A percentile compares a stretch with the other conserved stretches of the same genome.
Evolutionary conservation across 805 yeast genomes (phyloP).

Genomic region (Ogataea minuta): DNA sequence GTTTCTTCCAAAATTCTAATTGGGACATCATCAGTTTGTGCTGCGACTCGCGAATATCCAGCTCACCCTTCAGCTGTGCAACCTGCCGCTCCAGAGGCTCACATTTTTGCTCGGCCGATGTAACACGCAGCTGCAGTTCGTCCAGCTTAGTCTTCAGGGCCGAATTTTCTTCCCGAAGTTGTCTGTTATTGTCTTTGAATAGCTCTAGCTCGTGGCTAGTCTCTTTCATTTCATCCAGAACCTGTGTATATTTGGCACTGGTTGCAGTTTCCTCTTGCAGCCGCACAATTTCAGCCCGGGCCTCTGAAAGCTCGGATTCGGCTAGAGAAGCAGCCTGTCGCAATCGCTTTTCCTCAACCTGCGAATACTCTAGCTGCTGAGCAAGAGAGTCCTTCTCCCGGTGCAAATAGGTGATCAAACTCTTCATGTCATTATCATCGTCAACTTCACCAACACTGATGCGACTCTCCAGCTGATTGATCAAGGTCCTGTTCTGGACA

Average conservation of each 20-base stretch:
- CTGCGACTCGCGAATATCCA: conserved; percentile 50
- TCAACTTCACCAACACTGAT: conserved; percentile 17
- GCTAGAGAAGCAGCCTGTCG: conserved; percentile 49
- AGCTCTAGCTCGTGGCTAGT: conserved; percentile 29
- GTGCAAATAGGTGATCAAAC: conserved; percentile 61
- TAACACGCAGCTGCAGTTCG: conserved; percentile 19
- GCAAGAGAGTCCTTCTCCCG: conserved; percentile 73
- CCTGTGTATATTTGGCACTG: conserved; percentile 22
- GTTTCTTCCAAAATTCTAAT: conserved; percentile 55
- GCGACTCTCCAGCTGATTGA: conserved; percentile 57
- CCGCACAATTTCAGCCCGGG: conserved; percentile 45
- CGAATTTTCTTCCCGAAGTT: conserved; percentile 25
- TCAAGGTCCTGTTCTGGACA: conserved; percentile 65
- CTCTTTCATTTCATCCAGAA: conserved; percentile 27
- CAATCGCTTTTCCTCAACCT: conserved; percentile 53
- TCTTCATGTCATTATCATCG: conserved; percentile 39
- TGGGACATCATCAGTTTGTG: conserved; percentile 50
- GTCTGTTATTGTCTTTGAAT: conserved; percentile 31
- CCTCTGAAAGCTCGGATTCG: conserved; percentile 49
- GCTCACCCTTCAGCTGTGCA: conserved; percentile 24
- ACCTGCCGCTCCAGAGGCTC: conserved; percentile 18
- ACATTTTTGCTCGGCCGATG: conserved; percentile 1
- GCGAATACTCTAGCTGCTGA: conserved; percentile 50
- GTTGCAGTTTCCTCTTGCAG: conserved; percentile 25
- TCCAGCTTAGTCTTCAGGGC: conserved; percentile 11